Base-by-base conservation (phyloP, 257 asterid genomes). In the Mentha longifolia region DNA sequence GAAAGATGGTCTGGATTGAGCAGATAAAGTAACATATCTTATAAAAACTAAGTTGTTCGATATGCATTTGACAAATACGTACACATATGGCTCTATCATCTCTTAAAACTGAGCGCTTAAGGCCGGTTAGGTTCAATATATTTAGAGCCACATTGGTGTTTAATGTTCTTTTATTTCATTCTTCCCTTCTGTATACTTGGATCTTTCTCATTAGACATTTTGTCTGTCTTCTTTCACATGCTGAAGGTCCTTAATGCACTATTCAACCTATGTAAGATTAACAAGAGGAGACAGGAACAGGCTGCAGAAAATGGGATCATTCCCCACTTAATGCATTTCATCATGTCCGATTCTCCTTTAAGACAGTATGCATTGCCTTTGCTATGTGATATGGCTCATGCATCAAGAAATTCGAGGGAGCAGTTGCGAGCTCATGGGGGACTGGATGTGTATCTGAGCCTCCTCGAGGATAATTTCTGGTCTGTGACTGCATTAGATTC, bases 351-450 rank as follows among this genome's bases (percentile, higher is more conserved):
- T 87, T 95, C 99, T 73, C 97, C 98, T 52, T 71, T 95, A 66
- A 89, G 83, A 77, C 98, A 89, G 80, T 87, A 80, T 78, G 98
- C 99, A 33, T 83, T 95, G 71, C 99, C 98, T 77, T 85, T 95
- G 62, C 85, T 95, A 57, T 92, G 98, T 81, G 99, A 95, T 79
- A 92, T 92, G 99, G 99, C 99, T 56, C 98, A 95, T 79, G 99
- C 99, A 68, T 95, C 99, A 51, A 92, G 96, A 68, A 89, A 92
- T 74, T 89, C 99, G 16, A 85, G 99, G 79, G 99, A 95, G 85
- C 99, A 95, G 71, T 86, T 95, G 64, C 91, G 99, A 60, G 99
- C 99, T 65, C 99, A 95, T 74, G 98, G 99, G 60, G 99, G 95
- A 43, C 82, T 95, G 70, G 98, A 92, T 79, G 98, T 89, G 50